Percentiles rank a stretch among this genome's conserved stretches.
Evolutionary conservation across 768 basidiomycete species (phyloP).

Genomic region (Hysterangium stoloniferum): DNA sequence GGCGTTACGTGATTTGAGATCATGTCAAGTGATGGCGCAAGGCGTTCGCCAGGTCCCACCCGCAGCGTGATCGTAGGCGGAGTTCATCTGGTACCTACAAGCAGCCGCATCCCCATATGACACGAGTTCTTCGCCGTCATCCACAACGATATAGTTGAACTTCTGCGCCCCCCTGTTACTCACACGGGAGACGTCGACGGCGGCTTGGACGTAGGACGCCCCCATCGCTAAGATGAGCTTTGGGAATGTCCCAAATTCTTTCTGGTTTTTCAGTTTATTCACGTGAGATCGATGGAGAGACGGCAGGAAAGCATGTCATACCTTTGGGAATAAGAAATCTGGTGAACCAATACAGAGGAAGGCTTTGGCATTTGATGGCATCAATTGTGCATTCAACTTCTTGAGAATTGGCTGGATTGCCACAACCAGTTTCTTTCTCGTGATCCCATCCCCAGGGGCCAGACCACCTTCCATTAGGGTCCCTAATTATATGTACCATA

Average conservation of each 20-base stretch:
- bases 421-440: no score
- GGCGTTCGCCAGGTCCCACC: no score
- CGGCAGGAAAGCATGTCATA: conserved; percentile 9
- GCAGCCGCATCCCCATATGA: conserved; percentile 19
- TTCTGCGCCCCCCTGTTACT: conserved; percentile 23
- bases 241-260: conserved; percentile 40
- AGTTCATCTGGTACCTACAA: no score
- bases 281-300: background rate
- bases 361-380: conserved; percentile 44
- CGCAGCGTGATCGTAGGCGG: no score
- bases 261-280: conserved; percentile 8
- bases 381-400: no score
- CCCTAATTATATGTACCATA: no score
- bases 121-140: conserved; percentile 23
- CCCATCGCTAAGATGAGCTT: conserved; percentile 76
- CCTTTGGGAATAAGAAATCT: conserved; percentile 37
- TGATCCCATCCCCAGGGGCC: no score
- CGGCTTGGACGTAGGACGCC: conserved; percentile 60
- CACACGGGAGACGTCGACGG: conserved; percentile 39
- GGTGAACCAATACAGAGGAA: conserved; percentile 51
- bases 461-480: no score
- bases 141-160: conserved; percentile 61
- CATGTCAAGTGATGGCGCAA: no score
- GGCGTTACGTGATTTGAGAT: no score
- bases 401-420: no score